Percentiles rank a stretch among this genome's conserved stretches.
Conservation (phyloP, 345 rosid genomes). For the Linum usitatissimum region DNA sequence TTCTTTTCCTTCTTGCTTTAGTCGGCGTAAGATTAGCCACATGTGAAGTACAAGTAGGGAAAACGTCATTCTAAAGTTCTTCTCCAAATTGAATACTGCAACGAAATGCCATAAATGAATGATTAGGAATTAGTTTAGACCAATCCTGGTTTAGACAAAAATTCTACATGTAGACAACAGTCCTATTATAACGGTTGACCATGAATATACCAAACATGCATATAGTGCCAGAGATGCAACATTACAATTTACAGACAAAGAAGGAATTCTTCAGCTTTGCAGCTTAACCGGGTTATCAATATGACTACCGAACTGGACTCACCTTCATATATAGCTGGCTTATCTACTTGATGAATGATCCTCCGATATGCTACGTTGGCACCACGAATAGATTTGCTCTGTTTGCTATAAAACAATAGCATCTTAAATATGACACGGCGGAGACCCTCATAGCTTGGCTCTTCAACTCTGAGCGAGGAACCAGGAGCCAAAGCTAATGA, state of each 20-base stretch:
- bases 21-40: conserved; percentile 80
- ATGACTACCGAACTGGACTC: conserved; percentile 4
- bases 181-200: neutral
- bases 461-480: conserved; percentile 64
- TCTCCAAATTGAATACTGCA: conserved; percentile 93
- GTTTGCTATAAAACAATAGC: conserved; percentile 76
- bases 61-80: conserved; percentile 67
- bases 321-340: conserved; percentile 79
- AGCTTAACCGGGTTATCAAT: neutral
- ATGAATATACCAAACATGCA: neutral
- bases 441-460: conserved; percentile 61
- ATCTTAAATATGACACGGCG: conserved; percentile 45
- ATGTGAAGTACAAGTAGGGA: conserved; percentile 86
- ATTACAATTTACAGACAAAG: neutral
- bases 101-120: neutral
- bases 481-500: conserved; percentile 68
- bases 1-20: conserved; percentile 83
- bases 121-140: neutral
- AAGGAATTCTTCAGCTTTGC: no score
- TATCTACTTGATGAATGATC: conserved; percentile 58
- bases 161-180: neutral
- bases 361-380: conserved; percentile 71
- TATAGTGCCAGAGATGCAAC: neutral
- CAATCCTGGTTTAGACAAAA: neutral
- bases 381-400: conserved; percentile 74